Evolutionary conservation across 2,329 filamentous ascomycete species (phyloP), one percentile per base, ranked within the genome.

Genomic region (Claviceps africana): DNA sequence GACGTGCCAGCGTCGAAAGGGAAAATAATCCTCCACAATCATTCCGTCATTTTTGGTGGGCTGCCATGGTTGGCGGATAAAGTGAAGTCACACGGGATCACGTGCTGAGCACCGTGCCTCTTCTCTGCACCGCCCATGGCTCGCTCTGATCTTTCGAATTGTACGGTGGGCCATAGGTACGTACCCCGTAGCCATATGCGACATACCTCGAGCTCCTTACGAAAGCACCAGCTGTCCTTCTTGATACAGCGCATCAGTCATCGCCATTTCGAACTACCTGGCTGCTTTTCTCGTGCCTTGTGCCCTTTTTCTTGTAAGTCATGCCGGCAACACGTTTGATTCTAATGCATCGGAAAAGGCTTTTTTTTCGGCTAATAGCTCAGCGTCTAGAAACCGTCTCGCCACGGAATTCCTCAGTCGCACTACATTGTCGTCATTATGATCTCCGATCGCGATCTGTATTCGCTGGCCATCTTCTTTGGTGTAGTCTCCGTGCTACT

Each of bases 361-460:
- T 31, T 13, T 46, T 22, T 30, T 25, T 25, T 25, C n/a, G n/a
- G 25, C 48, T 53, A 47, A 53, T 35, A n/a, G 13, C 17, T n/a
- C 39, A 10, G 42, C 43, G 22, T 39, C 48, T 22, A 31, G 50
- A 51, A 31, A 28, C 22, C 15, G 19, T 10, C 25, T 17, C 17
- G 25, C 43, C 19, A 3, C 19, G 11, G n/a, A 39, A 33, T 19
- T 17, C 10, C 35, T 4, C 8, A 21, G 17, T n/a, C 44, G 17
- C 33, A 50, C 11, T 58, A 39, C 56, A 54, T 21, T 25, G 13
- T 56, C 55, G 54, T 63, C 74, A 86, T 62, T 48, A 98, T 98
- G 93, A 97, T 98, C 67, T 85, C 90, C 67, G 93, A 98, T 81
- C 74, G 78, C 67, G 83, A 93, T 59, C 83, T 98, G 62, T 96